A percentile compares a stretch with the other conserved stretches of the same genome.
Evolutionary conservation across 1,284 basidiomycete species (phyloP).

Genomic region (Melampsora abietis-canadensis): DNA sequence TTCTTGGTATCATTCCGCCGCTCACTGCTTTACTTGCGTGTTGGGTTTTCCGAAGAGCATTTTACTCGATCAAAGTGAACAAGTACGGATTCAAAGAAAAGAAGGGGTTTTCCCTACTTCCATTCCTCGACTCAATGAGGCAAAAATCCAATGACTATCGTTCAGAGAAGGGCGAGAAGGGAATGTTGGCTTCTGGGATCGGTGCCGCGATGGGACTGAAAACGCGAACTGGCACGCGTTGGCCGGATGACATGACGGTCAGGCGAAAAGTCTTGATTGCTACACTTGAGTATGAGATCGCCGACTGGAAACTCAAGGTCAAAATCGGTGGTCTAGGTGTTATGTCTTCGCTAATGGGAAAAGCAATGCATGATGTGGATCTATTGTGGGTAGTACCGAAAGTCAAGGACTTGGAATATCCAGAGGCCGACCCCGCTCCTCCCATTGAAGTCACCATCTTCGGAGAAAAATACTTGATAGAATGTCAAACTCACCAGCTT

Average conservation of each 20-base stretch:
- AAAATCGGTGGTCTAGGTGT: slow-evolving; percentile 94
- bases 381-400: slow-evolving; percentile 88
- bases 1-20: slow-evolving; percentile 73
- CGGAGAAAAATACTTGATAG: slow-evolving; percentile 86
- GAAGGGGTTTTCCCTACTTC: slow-evolving; percentile 18
- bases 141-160: slow-evolving; percentile 30
- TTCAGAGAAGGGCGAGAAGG: slow-evolving; percentile 35
- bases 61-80: slow-evolving; percentile 91
- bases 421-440: slow-evolving; percentile 41
- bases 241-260: slow-evolving; percentile 85
- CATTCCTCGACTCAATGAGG: slow-evolving; percentile 37
- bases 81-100: slow-evolving; percentile 50
- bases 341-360: slow-evolving; percentile 93
- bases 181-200: slow-evolving; percentile 32
- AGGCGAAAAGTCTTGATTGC: slow-evolving; percentile 82
- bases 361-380: slow-evolving; percentile 92
- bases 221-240: slow-evolving; percentile 62
- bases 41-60: slow-evolving; percentile 83
- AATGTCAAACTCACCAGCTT: slow-evolving; percentile 82
- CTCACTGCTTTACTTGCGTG: slow-evolving; percentile 78
- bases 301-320: slow-evolving; percentile 93
- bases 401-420: slow-evolving; percentile 58
- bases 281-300: slow-evolving; percentile 88
- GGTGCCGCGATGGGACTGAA: slow-evolving; percentile 38
- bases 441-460: slow-evolving; percentile 94